Evolutionary conservation across 1,139 yeast genomes (phyloP).

Genomic region (Lodderomyces orthopsilosis): DNA sequence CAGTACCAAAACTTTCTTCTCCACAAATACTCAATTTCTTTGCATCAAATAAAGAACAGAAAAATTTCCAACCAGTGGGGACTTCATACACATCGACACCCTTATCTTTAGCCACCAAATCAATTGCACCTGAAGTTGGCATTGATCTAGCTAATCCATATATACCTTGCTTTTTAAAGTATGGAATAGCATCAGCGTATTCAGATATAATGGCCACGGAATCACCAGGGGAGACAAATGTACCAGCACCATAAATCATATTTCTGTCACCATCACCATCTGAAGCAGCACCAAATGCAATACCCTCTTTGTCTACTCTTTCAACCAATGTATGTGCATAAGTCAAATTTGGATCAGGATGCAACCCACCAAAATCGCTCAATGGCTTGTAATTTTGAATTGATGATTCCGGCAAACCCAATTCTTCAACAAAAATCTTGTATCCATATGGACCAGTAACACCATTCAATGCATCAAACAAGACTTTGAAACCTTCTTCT

Average conservation of each 20-base stretch:
- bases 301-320: conserved; percentile 72
- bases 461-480: conserved; percentile 92
- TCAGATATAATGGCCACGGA: conserved; percentile 97
- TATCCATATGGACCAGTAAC: conserved; percentile 97
- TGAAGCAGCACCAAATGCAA: conserved; percentile 96
- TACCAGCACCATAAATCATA: conserved; percentile 95
- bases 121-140: conserved; percentile 97
- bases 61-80: conserved; percentile 99
- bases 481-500: conserved; percentile 57
- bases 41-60: conserved; percentile 92
- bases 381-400: conserved; percentile 77
- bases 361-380: conserved; percentile 95
- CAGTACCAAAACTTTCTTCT: conserved; percentile 97
- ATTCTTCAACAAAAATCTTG: conserved; percentile 78
- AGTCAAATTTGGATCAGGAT: conserved; percentile 96
- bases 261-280: conserved; percentile 99
- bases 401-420: conserved; percentile 67
- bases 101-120: conserved; percentile 79
- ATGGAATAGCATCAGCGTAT: conserved; percentile 84
- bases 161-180: conserved; percentile 81
- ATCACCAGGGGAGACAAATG: conserved; percentile 98
- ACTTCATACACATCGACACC: conserved; percentile 84
- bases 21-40: conserved; percentile 94
- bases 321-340: conserved; percentile 88
- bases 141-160: conserved; percentile 95